Percentiles rank a stretch among this genome's conserved stretches.
These are phyloP conservation scores for Jatropha podagrica DNA, from an alignment of 441 rosid genomes.

Conservation along the genomic window DNA sequence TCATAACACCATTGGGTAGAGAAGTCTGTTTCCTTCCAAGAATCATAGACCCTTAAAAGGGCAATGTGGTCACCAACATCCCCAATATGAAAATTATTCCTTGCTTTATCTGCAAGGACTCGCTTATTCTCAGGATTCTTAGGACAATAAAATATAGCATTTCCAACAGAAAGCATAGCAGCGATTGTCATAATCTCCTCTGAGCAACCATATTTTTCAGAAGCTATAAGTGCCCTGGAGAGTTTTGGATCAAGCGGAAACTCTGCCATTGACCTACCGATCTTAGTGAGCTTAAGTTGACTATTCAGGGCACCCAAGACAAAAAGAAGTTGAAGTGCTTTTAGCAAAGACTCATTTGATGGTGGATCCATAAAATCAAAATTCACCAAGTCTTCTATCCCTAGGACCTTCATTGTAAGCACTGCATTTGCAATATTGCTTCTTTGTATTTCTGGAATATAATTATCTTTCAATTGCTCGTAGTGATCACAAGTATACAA, in stretches of 20 bases:
- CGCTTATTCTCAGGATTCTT: slow-evolving; percentile 90
- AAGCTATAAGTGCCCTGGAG: slow-evolving; percentile 83
- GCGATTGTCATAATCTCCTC: slow-evolving; percentile 83
- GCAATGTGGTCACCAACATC: slow-evolving; percentile 92
- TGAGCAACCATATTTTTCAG: slow-evolving; percentile 81
- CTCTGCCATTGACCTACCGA: slow-evolving; percentile 88
- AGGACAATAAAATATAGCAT: slow-evolving; percentile 87
- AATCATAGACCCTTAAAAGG: slow-evolving; percentile 78
- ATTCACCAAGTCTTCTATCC: slow-evolving; percentile 76
- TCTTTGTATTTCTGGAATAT: slow-evolving; percentile 82
- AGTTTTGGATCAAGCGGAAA: slow-evolving; percentile 90
- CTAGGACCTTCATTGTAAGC: slow-evolving; percentile 83
- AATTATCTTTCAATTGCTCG: slow-evolving; percentile 73
- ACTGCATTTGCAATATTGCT: slow-evolving; percentile 88
- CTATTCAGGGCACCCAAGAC: slow-evolving; percentile 82
- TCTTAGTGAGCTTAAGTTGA: slow-evolving; percentile 81
- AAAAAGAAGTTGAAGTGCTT: slow-evolving; percentile 77
- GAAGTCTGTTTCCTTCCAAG: slow-evolving; percentile 91
- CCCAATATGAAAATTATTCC: slow-evolving; percentile 79
- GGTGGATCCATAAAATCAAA: slow-evolving; percentile 98
- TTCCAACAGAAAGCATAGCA: slow-evolving; percentile 90
- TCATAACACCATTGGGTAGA: slow-evolving; percentile 99
- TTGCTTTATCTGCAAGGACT: slow-evolving; percentile 92
- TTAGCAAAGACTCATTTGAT: slow-evolving; percentile 81
- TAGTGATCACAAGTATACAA: slow-evolving; percentile 75